Conservation (phyloP, 2,329 filamentous ascomycete species). For the Chrysoporthe austroafricana region DNA sequence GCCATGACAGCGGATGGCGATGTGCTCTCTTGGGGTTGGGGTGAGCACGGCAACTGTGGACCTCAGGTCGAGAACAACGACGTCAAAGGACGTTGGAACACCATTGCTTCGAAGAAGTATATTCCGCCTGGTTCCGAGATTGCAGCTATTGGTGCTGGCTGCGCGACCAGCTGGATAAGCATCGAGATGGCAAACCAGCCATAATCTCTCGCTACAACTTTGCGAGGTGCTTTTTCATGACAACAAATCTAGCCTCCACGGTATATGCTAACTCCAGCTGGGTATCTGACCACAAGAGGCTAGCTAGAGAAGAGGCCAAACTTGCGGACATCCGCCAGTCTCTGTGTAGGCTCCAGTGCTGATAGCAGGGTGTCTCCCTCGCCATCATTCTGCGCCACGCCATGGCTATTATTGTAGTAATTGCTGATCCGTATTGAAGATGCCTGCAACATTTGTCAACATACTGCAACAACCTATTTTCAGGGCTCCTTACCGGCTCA, state of each 20-base stretch:
- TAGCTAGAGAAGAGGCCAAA: slow-evolving; percentile 39
- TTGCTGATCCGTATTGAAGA: slow-evolving; percentile 34
- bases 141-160: slow-evolving; percentile 75
- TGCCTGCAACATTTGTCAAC: slow-evolving; percentile 41
- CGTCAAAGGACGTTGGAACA: slow-evolving; percentile 71
- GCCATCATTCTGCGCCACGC: slow-evolving; percentile 3
- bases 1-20: slow-evolving; percentile 67
- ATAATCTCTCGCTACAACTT: slow-evolving; percentile 1
- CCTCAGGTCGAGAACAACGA: slow-evolving; percentile 65
- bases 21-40: slow-evolving; percentile 92
- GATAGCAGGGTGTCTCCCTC: slow-evolving; percentile 32
- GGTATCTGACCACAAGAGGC: not conserved
- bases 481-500: slow-evolving; percentile 57
- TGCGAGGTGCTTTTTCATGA: not conserved
- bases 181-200: slow-evolving; percentile 40
- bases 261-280: too few species aligned
- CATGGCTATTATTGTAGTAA: slow-evolving; percentile 30
- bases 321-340: slow-evolving; percentile 66
- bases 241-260: not conserved
- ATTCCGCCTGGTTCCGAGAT: slow-evolving; percentile 57
- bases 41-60: slow-evolving; percentile 96
- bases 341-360: slow-evolving; percentile 72
- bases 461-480: not conserved
- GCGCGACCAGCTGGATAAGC: slow-evolving; percentile 84
- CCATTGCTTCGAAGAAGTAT: slow-evolving; percentile 63